Evolutionary conservation across 2,329 filamentous ascomycete species (phyloP).

Genomic region (Botrytis elliptica): DNA sequence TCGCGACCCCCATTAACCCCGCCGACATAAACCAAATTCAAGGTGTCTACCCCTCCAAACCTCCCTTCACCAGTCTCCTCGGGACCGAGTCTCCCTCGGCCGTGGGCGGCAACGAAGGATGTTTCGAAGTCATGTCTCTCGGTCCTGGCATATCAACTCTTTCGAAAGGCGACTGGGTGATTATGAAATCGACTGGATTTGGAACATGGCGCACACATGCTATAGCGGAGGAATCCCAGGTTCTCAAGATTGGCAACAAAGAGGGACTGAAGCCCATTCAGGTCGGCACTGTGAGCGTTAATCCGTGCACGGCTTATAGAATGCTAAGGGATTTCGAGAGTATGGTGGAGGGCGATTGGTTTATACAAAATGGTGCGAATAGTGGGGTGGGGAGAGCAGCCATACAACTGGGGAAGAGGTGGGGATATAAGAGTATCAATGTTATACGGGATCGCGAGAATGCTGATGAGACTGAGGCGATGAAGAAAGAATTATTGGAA

Average conservation of each 20-base stretch:
- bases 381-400: slow-evolving; percentile 87
- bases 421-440: slow-evolving; percentile 90
- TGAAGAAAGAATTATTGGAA: slow-evolving; percentile 59
- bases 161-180: slow-evolving; percentile 84
- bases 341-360: slow-evolving; percentile 77
- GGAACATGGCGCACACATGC: slow-evolving; percentile 96
- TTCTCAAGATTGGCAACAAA: slow-evolving; percentile 70
- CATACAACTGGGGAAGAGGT: slow-evolving; percentile 80
- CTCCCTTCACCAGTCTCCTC: slow-evolving; percentile 71
- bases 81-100: slow-evolving; percentile 75
- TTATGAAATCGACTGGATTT: slow-evolving; percentile 78
- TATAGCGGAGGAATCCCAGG: slow-evolving; percentile 56
- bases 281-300: slow-evolving; percentile 84
- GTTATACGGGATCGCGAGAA: slow-evolving; percentile 73
- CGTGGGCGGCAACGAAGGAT: slow-evolving; percentile 86
- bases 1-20: slow-evolving; percentile 91
- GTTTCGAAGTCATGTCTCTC: slow-evolving; percentile 79
- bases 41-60: slow-evolving; percentile 88
- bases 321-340: slow-evolving; percentile 80
- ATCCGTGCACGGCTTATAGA: slow-evolving; percentile 90
- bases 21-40: slow-evolving; percentile 98
- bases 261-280: slow-evolving; percentile 71
- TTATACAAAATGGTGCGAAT: slow-evolving; percentile 96
- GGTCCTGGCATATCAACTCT: slow-evolving; percentile 54
- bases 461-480: slow-evolving; percentile 59